Evolutionary conservation across 306 rosid genomes (phyloP).

Genomic region (Cicer chorassanicum): DNA sequence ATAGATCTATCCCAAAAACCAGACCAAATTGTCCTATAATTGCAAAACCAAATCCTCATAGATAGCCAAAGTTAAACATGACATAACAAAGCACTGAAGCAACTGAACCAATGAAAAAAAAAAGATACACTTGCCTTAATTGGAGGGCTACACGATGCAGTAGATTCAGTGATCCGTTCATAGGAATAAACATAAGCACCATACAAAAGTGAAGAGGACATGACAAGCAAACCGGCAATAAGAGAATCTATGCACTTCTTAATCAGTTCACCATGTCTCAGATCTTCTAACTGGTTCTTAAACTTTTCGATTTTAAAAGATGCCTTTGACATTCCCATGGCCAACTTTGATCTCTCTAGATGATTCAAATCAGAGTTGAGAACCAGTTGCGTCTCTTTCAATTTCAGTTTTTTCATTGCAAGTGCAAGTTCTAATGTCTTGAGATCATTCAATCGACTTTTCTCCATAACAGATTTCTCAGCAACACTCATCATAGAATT

Average conservation of each 20-base stretch:
- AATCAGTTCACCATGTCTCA: conserved; percentile 65
- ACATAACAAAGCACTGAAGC: conserved; percentile 10
- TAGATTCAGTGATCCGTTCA: conserved; percentile 65
- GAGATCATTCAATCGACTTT: conserved; percentile 74
- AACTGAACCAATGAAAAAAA: neutral
- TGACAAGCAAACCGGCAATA: conserved; percentile 76
- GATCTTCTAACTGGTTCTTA: conserved; percentile 78
- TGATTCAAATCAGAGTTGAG: conserved; percentile 59
- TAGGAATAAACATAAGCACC: conserved; percentile 72
- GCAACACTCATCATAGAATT: conserved; percentile 43
- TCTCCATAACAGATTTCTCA: conserved; percentile 67
- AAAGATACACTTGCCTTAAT: conserved; percentile 56
- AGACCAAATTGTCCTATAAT: neutral
- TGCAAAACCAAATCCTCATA: conserved; percentile 13
- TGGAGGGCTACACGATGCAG: conserved; percentile 69
- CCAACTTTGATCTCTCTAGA: conserved; percentile 70
- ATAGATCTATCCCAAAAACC: conserved; percentile 16
- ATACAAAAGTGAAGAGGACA: conserved; percentile 65
- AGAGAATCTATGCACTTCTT: conserved; percentile 77
- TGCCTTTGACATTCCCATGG: conserved; percentile 71
- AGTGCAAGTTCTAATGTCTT: conserved; percentile 68
- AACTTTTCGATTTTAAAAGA: conserved; percentile 74
- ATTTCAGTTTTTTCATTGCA: conserved; percentile 53
- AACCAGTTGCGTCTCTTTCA: conserved; percentile 62
- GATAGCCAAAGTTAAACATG: neutral